These are phyloP conservation scores for Euclidium syriacum DNA, from an alignment of 345 rosid genomes.

Conservation along the genomic window DNA sequence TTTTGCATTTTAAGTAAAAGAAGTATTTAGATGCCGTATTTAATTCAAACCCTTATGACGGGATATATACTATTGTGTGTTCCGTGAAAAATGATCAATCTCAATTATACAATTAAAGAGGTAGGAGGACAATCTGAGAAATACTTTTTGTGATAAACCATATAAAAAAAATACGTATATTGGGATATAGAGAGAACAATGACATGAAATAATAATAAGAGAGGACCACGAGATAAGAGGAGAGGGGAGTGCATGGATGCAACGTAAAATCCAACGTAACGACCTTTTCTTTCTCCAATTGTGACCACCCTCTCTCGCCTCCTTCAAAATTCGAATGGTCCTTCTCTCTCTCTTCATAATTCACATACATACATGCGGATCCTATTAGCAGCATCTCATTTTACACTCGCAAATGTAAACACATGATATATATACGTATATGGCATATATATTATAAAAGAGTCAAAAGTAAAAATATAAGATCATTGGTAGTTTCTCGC, in stretches of 20 bases:
- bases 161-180: too few relatives aligned
- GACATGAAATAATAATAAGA: constrained; percentile 16
- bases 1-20: too few relatives aligned
- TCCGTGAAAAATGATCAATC: too few relatives aligned
- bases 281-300: constrained; percentile 23
- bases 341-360: constrained; percentile 3
- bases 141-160: too few relatives aligned
- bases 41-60: too few relatives aligned
- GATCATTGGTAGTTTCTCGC: too few relatives aligned
- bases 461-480: neutral
- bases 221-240: constrained; percentile 31
- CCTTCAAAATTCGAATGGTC: constrained; percentile 14
- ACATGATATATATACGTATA: neutral
- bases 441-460: neutral
- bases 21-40: too few relatives aligned
- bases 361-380: constrained; percentile 9
- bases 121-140: too few relatives aligned
- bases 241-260: constrained; percentile 30
- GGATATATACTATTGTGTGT: too few relatives aligned
- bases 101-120: too few relatives aligned
- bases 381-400: constrained; percentile 23
- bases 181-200: too few relatives aligned
- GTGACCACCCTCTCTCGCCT: constrained; percentile 28
- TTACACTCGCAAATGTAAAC: neutral
- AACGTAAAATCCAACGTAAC: constrained; percentile 33